Conservation (phyloP, 2,329 filamentous ascomycete genomes). For the Fusarium hostae region DNA sequence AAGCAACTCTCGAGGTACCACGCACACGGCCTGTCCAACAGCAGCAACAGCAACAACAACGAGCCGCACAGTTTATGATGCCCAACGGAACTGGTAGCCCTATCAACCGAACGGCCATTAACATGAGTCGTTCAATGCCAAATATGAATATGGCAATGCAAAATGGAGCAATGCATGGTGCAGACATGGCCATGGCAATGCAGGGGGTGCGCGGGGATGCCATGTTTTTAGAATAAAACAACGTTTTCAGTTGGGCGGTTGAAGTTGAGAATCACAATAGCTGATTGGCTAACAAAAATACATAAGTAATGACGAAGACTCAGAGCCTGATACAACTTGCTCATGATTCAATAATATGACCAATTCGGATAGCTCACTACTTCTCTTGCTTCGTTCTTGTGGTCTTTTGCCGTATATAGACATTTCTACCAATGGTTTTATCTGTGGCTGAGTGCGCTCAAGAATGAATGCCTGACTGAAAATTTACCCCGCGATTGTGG, state of each 20-base stretch:
- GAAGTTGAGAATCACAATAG: slow-evolving; percentile 13
- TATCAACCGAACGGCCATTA: slow-evolving; percentile 51
- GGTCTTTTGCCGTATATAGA: slow-evolving; percentile 6
- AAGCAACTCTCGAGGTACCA: slow-evolving; percentile 57
- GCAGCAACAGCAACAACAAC: slow-evolving; percentile 50
- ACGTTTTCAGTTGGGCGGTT: not conserved
- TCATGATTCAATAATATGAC: slow-evolving; percentile 50
- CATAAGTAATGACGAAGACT: slow-evolving; percentile 48
- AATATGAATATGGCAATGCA: slow-evolving; percentile 58
- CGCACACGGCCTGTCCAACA: slow-evolving; percentile 52
- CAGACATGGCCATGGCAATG: slow-evolving; percentile 59
- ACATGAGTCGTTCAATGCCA: slow-evolving; percentile 58
- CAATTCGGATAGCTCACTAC: slow-evolving; percentile 12
- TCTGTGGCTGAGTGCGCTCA: slow-evolving; percentile 36
- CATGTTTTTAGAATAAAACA: slow-evolving; percentile 63
- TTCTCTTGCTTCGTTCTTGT: not conserved
- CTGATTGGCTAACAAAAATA: slow-evolving; percentile 12
- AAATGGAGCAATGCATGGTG: slow-evolving; percentile 52
- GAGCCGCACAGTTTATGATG: slow-evolving; percentile 53
- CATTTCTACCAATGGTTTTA: not conserved
- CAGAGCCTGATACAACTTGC: slow-evolving; percentile 38
- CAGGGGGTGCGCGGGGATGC: slow-evolving; percentile 59
- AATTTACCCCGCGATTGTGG: slow-evolving; percentile 48
- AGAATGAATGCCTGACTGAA: slow-evolving; percentile 28
- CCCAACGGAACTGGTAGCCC: slow-evolving; percentile 53